Evolutionary conservation across 2,329 filamentous ascomycete species (phyloP).

Genomic region (Emergomyces pasteurianus): DNA sequence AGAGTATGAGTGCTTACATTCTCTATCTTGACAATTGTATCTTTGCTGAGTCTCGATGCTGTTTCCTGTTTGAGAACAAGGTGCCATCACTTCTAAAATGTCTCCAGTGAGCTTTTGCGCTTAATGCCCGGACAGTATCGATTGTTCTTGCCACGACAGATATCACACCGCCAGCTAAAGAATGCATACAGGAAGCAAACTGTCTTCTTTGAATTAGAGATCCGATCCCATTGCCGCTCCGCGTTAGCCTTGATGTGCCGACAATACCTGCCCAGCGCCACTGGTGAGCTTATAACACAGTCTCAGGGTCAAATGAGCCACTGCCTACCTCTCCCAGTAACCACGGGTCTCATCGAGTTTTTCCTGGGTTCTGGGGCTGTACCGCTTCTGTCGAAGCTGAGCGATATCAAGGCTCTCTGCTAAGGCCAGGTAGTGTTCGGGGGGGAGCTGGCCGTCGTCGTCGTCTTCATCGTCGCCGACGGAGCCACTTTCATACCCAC

Average conservation of each 20-base stretch:
- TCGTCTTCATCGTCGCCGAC: constrained; percentile 6
- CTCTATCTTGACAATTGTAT: constrained; percentile 7
- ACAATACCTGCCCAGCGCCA: constrained; percentile 14
- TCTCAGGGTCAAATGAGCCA: neutral
- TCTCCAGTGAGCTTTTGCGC: constrained; percentile 12
- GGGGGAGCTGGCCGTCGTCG: constrained; percentile 11
- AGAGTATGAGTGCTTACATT: constrained; percentile 4
- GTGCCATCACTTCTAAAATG: constrained; percentile 15
- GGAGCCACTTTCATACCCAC: constrained; percentile 8
- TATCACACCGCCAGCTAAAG: constrained; percentile 13
- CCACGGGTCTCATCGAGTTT: constrained; percentile 16
- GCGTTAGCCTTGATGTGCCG: constrained; percentile 10
- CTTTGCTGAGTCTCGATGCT: constrained; percentile 6
- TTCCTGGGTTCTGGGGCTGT: constrained; percentile 15
- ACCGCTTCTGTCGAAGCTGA: constrained; percentile 18
- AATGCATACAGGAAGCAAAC: constrained; percentile 17
- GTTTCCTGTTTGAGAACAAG: constrained; percentile 12
- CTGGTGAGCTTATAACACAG: neutral
- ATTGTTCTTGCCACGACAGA: constrained; percentile 10
- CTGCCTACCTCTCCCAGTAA: constrained; percentile 16
- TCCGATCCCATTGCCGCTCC: constrained; percentile 10
- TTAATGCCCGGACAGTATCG: constrained; percentile 7
- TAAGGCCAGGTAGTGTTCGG: constrained; percentile 16
- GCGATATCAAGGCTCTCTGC: constrained; percentile 17
- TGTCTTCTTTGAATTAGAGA: constrained; percentile 19